These are phyloP conservation scores for Cardamine occulta DNA, from an alignment of 345 rosid species.

Conservation along the genomic window DNA sequence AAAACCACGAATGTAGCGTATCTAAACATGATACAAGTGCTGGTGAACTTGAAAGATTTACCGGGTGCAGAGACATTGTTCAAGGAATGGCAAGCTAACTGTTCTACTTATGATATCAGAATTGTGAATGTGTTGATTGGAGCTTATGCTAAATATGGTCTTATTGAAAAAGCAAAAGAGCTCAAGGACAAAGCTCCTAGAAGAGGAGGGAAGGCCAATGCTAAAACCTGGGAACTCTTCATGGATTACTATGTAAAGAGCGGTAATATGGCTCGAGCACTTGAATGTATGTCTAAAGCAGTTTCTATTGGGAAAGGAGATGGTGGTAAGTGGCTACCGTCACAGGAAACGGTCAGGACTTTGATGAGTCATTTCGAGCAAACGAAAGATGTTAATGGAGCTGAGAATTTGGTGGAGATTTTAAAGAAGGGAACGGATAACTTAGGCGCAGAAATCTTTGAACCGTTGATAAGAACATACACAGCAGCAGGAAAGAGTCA, in stretches of 20 bases:
- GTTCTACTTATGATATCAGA: conserved; percentile 74
- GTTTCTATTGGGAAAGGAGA: conserved; percentile 68
- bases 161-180: conserved; percentile 66
- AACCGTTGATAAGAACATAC: conserved; percentile 82
- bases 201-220: conserved; percentile 76
- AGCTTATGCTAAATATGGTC: conserved; percentile 67
- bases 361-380: conserved; percentile 75
- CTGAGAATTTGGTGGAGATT: conserved; percentile 71
- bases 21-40: conserved; percentile 89
- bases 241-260: conserved; percentile 63
- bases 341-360: conserved; percentile 54
- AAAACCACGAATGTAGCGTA: conserved; percentile 78
- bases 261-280: conserved; percentile 58
- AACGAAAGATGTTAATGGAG: conserved; percentile 79
- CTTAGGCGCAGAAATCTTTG: conserved; percentile 68
- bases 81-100: conserved; percentile 80
- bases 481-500: conserved; percentile 80
- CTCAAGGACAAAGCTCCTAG: conserved; percentile 66
- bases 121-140: conserved; percentile 70
- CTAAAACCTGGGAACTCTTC: conserved; percentile 86
- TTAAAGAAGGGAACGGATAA: conserved; percentile 70
- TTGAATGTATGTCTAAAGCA: conserved; percentile 70
- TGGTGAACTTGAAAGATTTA: conserved; percentile 82
- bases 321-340: conserved; percentile 79
- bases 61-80: conserved; percentile 91